Evolutionary conservation across 176 grass and related monocot species (phyloP), one percentile per base, ranked within the genome.

Genomic region (Cenchrus fungigraminus): DNA sequence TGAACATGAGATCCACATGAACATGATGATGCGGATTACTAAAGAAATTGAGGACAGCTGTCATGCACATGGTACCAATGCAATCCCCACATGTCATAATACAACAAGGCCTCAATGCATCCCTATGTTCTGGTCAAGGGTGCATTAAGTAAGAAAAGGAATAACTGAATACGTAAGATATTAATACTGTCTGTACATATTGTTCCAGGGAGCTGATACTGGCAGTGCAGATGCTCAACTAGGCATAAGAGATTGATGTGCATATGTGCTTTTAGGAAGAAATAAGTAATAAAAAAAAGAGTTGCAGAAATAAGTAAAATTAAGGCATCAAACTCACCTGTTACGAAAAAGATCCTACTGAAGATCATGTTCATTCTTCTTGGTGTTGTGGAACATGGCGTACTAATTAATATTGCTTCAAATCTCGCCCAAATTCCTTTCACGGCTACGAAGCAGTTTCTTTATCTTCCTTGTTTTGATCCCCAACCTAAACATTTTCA

Each of bases 391-490:
- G 16, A 68, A 80, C 45, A 91, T n/a, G n/a, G 1, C 75, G 76
- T 9, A 40, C 5, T 51, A 67, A 74, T 25, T 25, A 12, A 87
- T 64, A 25, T 74, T 34, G 68, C 32, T 76, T 74, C 37, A 87
- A 55, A 75, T 65, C 8, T 56, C 43, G 25, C 53, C 22, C 14
- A 47, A 62, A 47, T 80, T 91, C 32, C 69, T 91, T 82, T 80
- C 52, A 53, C 32, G 77, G 37, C 89, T 98, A 42, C 3, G 52
- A 20, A 81, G 72, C n/a, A 98, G 81, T 84, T 93, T 95, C 58
- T 91, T 90, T 54, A 77, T 65, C 70, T 92, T 94, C 87, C 91
- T 98, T 46, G 80, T 89, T 73, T 91, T 95, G 60, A 95, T 94
- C 47, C 91, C 96, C 57, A 88, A 56, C 76, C 84, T 92, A 81